phyloP scores from a whole-genome alignment of 176 grass and related monocot genomes.

The Paspalum vaginatum region DNA sequence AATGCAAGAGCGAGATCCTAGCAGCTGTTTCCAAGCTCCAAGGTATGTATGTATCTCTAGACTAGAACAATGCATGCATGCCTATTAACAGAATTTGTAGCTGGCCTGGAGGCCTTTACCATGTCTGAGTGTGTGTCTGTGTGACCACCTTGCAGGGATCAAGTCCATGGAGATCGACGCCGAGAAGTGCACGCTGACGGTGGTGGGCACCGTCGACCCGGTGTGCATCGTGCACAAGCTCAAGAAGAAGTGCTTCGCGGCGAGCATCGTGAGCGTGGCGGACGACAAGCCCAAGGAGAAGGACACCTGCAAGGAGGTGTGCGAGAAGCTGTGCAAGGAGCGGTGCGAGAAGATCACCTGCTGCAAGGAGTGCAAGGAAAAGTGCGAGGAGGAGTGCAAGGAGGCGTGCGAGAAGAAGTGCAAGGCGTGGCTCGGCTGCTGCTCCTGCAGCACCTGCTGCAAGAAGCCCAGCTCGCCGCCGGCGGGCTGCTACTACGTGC shows the following conservation, averaged over 20 bases:
- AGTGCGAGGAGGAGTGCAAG: conserved; percentile 45
- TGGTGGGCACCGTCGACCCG: conserved; percentile 60
- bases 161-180: conserved; percentile 50
- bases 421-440: conserved; percentile 25
- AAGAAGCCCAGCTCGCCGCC: neutral
- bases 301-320: conserved; percentile 43
- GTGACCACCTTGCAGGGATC: conserved; percentile 38
- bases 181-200: conserved; percentile 65
- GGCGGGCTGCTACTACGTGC: neutral
- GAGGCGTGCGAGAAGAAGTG: conserved; percentile 45
- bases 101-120: neutral
- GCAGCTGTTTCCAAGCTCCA: conserved; percentile 40
- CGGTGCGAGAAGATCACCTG: conserved; percentile 31
- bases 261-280: conserved; percentile 42
- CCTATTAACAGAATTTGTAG: neutral
- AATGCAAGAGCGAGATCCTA: conserved; percentile 48
- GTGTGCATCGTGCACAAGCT: conserved; percentile 45
- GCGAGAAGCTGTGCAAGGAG: conserved; percentile 52
- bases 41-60: conserved; percentile 22
- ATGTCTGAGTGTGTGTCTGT: neutral
- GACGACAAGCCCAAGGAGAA: conserved; percentile 55
- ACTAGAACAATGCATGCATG: neutral
- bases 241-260: conserved; percentile 47
- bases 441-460: conserved; percentile 16
- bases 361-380: conserved; percentile 49